Evolutionary conservation across 2,329 filamentous ascomycete species (phyloP).

Genomic region (Achaetomium macrosporum): DNA sequence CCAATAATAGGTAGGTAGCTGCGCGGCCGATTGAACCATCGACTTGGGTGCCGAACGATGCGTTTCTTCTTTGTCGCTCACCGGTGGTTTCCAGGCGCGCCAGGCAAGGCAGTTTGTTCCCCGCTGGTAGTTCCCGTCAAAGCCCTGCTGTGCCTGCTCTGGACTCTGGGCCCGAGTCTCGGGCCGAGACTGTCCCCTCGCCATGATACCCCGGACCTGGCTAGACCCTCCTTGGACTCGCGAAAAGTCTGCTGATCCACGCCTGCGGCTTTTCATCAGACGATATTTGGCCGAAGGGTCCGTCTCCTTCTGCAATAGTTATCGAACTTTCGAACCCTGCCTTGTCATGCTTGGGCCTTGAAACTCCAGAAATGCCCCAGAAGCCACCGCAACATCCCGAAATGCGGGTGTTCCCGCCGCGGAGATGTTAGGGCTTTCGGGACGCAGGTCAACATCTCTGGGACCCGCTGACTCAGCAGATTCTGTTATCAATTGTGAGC

Average conservation of each 20-base stretch:
- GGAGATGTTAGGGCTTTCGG: constrained; percentile 12
- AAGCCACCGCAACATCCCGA: background rate
- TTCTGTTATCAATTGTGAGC: constrained; percentile 22
- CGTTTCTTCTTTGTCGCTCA: too few relatives aligned
- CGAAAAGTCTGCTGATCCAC: background rate
- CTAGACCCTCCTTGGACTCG: background rate
- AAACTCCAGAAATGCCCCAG: background rate
- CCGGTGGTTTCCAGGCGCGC: too few relatives aligned
- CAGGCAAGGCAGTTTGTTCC: too few relatives aligned
- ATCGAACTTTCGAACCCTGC: background rate
- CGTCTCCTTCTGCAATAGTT: background rate
- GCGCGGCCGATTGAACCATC: too few relatives aligned
- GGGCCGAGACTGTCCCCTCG: too few relatives aligned
- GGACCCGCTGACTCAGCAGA: constrained; percentile 14
- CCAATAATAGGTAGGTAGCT: too few relatives aligned
- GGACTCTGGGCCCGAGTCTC: too few relatives aligned
- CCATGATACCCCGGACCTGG: too few relatives aligned
- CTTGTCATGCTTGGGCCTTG: background rate
- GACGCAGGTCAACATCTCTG: background rate
- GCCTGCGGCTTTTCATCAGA: background rate
- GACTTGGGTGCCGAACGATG: too few relatives aligned
- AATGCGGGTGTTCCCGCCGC: constrained; percentile 20
- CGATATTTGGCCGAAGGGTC: background rate
- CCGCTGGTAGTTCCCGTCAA: too few relatives aligned
- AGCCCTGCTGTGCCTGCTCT: too few relatives aligned